phyloP scores from a whole-genome alignment of 192 early-diverging fungal species.

The Podila minutissima region DNA sequence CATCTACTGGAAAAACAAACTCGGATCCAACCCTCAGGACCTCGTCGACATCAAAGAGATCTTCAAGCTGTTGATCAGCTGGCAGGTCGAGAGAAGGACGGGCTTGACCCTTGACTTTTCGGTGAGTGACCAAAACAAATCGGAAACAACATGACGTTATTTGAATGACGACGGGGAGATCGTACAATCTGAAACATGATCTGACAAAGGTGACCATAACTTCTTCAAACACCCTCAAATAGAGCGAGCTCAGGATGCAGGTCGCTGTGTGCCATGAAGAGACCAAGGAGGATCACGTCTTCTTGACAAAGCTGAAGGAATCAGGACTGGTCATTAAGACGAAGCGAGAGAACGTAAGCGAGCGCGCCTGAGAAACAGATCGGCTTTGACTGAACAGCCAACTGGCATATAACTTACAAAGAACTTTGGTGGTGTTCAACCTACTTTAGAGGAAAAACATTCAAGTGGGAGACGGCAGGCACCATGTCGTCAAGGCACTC shows the following conservation, averaged over 20 bases:
- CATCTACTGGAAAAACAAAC: constrained; percentile 37
- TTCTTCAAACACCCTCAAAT: neutral
- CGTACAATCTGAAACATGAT: neutral
- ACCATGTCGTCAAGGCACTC: constrained; percentile 57
- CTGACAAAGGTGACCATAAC: neutral
- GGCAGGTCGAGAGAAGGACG: constrained; percentile 38
- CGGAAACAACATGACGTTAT: neutral
- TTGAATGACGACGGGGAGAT: neutral
- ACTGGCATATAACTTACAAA: neutral
- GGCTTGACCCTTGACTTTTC: constrained; percentile 49
- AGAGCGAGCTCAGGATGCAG: constrained; percentile 62
- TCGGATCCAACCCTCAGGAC: constrained; percentile 7
- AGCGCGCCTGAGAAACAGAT: neutral
- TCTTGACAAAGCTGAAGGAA: constrained; percentile 65
- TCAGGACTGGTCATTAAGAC: constrained; percentile 64
- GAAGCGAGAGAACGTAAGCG: constrained; percentile 60
- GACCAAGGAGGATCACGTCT: constrained; percentile 67
- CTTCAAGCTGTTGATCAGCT: constrained; percentile 57
- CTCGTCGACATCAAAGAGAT: constrained; percentile 69
- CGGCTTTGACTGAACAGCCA: too few species aligned
- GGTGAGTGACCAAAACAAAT: constrained; percentile 6
- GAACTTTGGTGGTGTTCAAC: neutral
- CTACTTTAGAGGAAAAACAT: constrained; percentile 50
- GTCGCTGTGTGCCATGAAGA: constrained; percentile 62
- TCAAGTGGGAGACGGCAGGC: constrained; percentile 56